A percentile compares a stretch with the other conserved stretches of the same genome.
These are phyloP conservation scores for Penicillium sp. DNA, from an alignment of 2,329 filamentous ascomycete species.

Conservation along the genomic window DNA sequence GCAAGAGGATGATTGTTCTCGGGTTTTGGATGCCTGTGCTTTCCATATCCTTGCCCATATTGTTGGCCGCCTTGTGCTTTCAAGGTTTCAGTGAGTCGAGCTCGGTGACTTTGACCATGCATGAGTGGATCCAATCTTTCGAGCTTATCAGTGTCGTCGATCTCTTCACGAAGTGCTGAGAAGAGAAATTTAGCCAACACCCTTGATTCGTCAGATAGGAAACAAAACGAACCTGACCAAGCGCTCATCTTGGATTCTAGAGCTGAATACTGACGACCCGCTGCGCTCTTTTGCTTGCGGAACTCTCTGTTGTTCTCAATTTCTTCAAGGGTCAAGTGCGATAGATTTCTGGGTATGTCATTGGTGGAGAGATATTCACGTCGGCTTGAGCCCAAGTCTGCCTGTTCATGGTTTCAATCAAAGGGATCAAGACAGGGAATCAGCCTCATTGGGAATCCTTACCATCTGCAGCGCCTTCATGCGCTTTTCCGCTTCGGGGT, in stretches of 20 bases:
- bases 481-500: not conserved
- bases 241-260: constrained; percentile 31
- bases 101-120: constrained; percentile 45
- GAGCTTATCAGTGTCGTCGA: constrained; percentile 34
- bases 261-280: constrained; percentile 28
- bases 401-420: not conserved
- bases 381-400: not conserved
- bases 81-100: constrained; percentile 22
- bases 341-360: constrained; percentile 24
- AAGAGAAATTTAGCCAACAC: not conserved
- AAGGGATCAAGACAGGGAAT: not conserved
- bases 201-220: not conserved
- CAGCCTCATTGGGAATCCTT: not conserved
- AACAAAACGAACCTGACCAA: constrained; percentile 39
- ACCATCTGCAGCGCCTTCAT: not conserved
- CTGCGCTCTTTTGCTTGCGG: constrained; percentile 35
- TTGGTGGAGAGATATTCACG: constrained; percentile 42
- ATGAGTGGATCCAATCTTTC: constrained; percentile 39
- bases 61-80: not conserved
- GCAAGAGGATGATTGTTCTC: constrained; percentile 20
- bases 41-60: not conserved
- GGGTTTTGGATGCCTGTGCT: constrained; percentile 17
- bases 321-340: constrained; percentile 21
- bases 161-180: constrained; percentile 35
- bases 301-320: constrained; percentile 35